Base-by-base conservation (phyloP, 2,329 filamentous ascomycete genomes). In the Catunica adiposa region DNA sequence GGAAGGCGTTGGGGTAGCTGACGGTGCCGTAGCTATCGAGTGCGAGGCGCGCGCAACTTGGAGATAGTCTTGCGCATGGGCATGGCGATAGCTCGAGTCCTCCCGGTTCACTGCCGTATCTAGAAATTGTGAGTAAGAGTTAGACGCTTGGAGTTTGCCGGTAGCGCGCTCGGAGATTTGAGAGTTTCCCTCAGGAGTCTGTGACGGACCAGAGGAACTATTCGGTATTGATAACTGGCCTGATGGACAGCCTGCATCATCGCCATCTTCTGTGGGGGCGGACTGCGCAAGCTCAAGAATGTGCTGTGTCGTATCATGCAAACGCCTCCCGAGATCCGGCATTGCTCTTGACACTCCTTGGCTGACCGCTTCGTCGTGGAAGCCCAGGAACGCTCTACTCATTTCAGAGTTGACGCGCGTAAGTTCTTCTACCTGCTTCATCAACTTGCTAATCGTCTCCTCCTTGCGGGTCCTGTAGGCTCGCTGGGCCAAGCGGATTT, bases 391-490 rank as follows among this genome's bases (percentile, higher is more conserved):
- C 0, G 80, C 77, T 53, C 75, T 79, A 67, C 79, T 83, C 81
- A 94, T 87, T 62, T 84, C 78, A 56, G 84, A 77, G 59, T 89
- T 83, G 22, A 77, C 79, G 14, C 75, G 73, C 58, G 83, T 78
- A n/a, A 94, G 75, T 23, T 78, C 74, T 55, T 80, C 71, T 25
- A 90, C 85, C 59, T 82, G 76, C 55, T 78, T 75, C 64, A 88
- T 83, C 9, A 94, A 73, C 1, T 78, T 79, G 26, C 79, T 76
- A 56, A 94, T 90, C 3, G 85, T 84, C 22, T 77, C 83, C 64
- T 94, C 89, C 68, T 94, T 94, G 53, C 89, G 82, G 63, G 84
- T 80, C 15, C 89, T 80, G 64, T 94, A 94, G 0, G 87, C 87
- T 61, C 88, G 75, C 66, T 94, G 89, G 1, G 89, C 89, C 55